These are phyloP conservation scores for Toxicodendron radicans DNA, from an alignment of 345 rosid species.

Conservation along the genomic window DNA sequence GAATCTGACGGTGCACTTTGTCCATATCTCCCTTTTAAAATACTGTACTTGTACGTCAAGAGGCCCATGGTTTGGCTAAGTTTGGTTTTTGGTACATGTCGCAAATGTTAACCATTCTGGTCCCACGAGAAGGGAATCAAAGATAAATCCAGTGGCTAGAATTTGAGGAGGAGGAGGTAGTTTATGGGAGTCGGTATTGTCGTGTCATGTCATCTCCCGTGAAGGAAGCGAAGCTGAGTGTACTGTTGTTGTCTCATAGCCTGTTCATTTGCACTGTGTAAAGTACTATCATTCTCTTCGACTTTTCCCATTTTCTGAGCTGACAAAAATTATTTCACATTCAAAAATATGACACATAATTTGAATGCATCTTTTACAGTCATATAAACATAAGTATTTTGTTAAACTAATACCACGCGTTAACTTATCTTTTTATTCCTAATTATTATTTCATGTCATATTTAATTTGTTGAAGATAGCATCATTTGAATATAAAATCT, in stretches of 20 bases:
- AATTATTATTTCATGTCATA: too few relatives aligned
- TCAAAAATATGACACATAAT: too few relatives aligned
- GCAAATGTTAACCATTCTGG: background rate
- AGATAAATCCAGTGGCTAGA: background rate
- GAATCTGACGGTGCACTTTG: conserved; percentile 7
- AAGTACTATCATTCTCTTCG: background rate
- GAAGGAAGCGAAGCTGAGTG: conserved; percentile 9
- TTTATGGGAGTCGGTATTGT: too few relatives aligned
- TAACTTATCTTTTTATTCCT: too few relatives aligned
- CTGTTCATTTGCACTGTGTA: background rate
- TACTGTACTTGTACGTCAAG: background rate
- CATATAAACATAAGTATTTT: too few relatives aligned
- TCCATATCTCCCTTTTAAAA: conserved; percentile 6
- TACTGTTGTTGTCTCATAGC: background rate
- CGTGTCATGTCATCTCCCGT: conserved; percentile 4
- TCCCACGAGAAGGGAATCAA: background rate
- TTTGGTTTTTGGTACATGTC: conserved; percentile 7
- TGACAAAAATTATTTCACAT: too few relatives aligned
- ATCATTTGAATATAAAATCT: too few relatives aligned
- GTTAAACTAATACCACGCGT: too few relatives aligned
- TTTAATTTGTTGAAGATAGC: too few relatives aligned
- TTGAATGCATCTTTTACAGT: too few relatives aligned
- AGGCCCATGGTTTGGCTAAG: background rate
- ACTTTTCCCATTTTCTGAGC: too few relatives aligned
- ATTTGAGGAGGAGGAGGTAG: background rate